A percentile compares a stretch with the other conserved stretches of the same genome.
Evolutionary conservation across 163 green algal genomes (phyloP).

Genomic region (Trebouxiophyceae sp.): DNA sequence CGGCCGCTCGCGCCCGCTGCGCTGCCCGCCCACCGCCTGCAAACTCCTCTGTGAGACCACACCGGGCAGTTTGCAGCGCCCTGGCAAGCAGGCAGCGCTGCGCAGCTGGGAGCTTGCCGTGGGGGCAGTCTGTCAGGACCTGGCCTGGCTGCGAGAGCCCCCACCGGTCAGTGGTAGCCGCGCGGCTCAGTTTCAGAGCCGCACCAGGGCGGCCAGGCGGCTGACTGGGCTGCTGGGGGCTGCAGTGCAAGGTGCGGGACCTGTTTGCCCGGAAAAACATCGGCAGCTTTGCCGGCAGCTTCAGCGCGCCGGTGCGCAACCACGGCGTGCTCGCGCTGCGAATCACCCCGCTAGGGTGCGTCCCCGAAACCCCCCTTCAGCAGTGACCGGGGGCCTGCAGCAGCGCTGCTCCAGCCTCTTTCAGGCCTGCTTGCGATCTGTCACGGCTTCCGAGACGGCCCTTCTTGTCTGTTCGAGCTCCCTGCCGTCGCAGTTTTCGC

Average conservation of each 20-base stretch:
- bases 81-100: neutral
- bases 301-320: constrained; percentile 2
- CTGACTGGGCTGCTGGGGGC: neutral
- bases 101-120: neutral
- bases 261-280: constrained; percentile 16
- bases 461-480: too few species aligned
- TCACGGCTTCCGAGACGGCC: too few species aligned
- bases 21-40: too few species aligned
- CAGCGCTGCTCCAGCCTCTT: too few species aligned
- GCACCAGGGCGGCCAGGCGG: neutral
- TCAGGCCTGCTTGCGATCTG: too few species aligned
- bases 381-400: too few species aligned
- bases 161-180: neutral
- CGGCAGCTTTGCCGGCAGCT: constrained; percentile 11
- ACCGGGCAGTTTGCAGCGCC: too few species aligned
- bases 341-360: neutral
- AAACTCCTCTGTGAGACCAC: too few species aligned
- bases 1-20: too few species aligned
- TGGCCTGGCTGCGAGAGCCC: too few species aligned
- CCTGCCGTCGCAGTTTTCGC: too few species aligned
- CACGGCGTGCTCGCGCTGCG: constrained; percentile 3
- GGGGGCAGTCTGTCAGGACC: neutral
- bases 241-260: constrained; percentile 14
- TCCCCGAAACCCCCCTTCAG: too few species aligned
- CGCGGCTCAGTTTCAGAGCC: neutral